A percentile compares a stretch with the other conserved stretches of the same genome.
These are phyloP conservation scores for Cydonia oblonga DNA, from an alignment of 331 rosid species.

Conservation along the genomic window DNA sequence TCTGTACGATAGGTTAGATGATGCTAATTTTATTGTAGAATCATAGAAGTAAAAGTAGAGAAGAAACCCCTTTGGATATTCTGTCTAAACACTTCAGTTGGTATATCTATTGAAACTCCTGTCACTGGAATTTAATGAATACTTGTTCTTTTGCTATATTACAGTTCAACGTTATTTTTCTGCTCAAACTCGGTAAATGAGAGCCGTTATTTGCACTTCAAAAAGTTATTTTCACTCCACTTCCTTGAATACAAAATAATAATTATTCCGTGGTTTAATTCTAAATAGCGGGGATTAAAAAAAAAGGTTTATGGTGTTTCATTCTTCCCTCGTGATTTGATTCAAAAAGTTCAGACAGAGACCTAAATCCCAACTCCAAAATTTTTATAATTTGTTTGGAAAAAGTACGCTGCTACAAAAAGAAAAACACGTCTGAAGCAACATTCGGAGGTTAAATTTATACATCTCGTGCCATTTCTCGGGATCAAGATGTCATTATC, in stretches of 20 bases:
- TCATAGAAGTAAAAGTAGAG: background rate
- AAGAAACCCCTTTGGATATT: background rate
- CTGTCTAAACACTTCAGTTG: background rate
- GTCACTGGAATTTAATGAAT: too few relatives aligned
- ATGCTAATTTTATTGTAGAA: background rate
- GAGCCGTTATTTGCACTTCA: too few relatives aligned
- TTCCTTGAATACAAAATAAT: too few relatives aligned
- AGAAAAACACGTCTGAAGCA: background rate
- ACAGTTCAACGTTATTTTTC: too few relatives aligned
- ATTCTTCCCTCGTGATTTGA: too few relatives aligned
- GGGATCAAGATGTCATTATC: conserved; percentile 16
- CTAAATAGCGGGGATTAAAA: background rate
- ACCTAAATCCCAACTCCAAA: too few relatives aligned
- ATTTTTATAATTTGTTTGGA: background rate
- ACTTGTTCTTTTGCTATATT: too few relatives aligned
- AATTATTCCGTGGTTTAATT: background rate
- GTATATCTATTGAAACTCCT: background rate
- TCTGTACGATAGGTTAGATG: background rate
- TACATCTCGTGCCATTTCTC: conserved; percentile 12
- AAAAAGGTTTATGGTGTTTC: too few relatives aligned
- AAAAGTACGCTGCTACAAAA: background rate
- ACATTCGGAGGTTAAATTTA: background rate
- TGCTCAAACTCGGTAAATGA: too few relatives aligned
- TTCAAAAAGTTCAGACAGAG: background rate
- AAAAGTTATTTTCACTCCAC: background rate